Percentiles rank a stretch among this genome's conserved stretches.
Conservation (phyloP, 2,329 filamentous ascomycete species). For the Pseudodiploospora longispora region DNA sequence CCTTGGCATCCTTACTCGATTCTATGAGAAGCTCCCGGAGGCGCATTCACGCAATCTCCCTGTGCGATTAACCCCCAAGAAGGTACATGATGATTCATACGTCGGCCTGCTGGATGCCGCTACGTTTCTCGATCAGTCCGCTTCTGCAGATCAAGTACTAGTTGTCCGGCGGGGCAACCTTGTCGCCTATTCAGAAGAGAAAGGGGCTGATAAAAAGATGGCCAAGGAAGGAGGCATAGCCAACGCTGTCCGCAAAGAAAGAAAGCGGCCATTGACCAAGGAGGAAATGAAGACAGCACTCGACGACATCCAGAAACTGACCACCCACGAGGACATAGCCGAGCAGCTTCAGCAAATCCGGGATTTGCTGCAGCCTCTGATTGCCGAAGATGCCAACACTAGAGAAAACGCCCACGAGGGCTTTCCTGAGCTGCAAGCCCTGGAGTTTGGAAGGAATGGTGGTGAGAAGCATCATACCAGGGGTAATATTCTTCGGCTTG, state of each 20-base stretch:
- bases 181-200: conserved; percentile 22
- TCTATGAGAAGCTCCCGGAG: conserved; percentile 26
- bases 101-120: conserved; percentile 29
- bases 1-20: conserved; percentile 34
- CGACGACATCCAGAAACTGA: conserved; percentile 18
- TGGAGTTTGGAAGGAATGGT: conserved; percentile 13
- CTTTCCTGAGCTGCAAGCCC: conserved; percentile 11
- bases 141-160: conserved; percentile 26
- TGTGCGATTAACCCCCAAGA: conserved; percentile 32
- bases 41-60: conserved; percentile 27
- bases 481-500: conserved; percentile 9
- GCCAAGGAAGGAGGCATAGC: conserved; percentile 9
- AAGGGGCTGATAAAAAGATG: conserved; percentile 1
- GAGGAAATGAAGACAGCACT: conserved; percentile 17
- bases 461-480: background rate
- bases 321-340: conserved; percentile 11
- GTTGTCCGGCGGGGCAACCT: conserved; percentile 30
- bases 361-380: conserved; percentile 16
- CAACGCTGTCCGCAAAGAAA: conserved; percentile 18
- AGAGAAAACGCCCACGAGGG: background rate
- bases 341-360: conserved; percentile 17
- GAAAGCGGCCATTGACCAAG: conserved; percentile 18
- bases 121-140: conserved; percentile 25
- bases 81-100: conserved; percentile 39
- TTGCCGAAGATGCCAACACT: conserved; percentile 2